phyloP scores from a whole-genome alignment of 2,329 filamentous ascomycete species.

The Epichloe brachyelytri region DNA sequence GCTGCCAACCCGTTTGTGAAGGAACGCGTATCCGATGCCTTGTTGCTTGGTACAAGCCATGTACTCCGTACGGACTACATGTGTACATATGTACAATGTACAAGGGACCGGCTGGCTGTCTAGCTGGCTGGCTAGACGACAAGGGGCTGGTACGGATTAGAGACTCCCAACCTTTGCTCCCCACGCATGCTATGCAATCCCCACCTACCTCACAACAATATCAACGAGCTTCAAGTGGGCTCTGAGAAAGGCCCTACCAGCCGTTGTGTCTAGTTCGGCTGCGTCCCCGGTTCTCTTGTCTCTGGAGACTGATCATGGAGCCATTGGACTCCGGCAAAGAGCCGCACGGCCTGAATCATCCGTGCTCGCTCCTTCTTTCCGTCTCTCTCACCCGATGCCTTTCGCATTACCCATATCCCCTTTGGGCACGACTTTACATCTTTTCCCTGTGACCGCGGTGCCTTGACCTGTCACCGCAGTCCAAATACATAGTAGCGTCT shows the following conservation, averaged over 20 bases:
- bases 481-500: not conserved
- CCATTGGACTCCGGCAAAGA: not conserved
- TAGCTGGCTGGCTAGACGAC: not conserved
- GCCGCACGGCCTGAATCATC: slow-evolving; percentile 6
- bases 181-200: not conserved
- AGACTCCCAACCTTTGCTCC: not conserved
- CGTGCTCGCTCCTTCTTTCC: slow-evolving; percentile 1
- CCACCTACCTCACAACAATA: not conserved
- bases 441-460: not conserved
- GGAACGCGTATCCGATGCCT: not conserved
- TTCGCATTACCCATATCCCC: not conserved
- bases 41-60: no score
- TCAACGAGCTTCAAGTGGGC: not conserved
- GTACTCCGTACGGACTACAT: no score
- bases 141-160: not conserved
- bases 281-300: slow-evolving; percentile 3
- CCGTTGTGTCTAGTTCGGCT: slow-evolving; percentile 6
- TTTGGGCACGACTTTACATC: not conserved
- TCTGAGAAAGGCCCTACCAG: slow-evolving; percentile 1
- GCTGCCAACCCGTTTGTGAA: not conserved
- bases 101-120: not conserved
- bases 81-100: not conserved
- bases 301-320: slow-evolving; percentile 1
- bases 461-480: not conserved
- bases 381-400: not conserved